Evolutionary conservation across 108 stramenopile species (phyloP).

Genomic region (Skeletonema menzelii): DNA sequence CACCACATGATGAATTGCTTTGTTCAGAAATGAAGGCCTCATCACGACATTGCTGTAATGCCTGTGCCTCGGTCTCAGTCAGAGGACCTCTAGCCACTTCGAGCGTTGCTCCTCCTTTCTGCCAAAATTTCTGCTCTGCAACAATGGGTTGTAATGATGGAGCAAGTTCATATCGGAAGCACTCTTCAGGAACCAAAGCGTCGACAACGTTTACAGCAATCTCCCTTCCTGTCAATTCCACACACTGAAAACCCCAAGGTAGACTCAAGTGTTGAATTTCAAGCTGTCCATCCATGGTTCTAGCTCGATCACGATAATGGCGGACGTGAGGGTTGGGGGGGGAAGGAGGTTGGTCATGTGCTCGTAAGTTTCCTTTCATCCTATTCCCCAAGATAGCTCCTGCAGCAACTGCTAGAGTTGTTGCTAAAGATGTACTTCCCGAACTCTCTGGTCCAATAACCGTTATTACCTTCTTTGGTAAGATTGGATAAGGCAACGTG

Average conservation of each 20-base stretch:
- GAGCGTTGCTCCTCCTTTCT: background rate
- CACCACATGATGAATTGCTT: constrained; percentile 23
- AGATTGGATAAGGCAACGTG: background rate
- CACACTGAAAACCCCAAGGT: constrained; percentile 21
- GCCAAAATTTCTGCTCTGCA: background rate
- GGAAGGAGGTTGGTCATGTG: too few relatives aligned
- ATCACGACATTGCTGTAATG: background rate
- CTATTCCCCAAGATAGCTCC: background rate
- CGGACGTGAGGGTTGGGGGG: too few relatives aligned
- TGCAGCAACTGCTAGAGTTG: constrained; percentile 16
- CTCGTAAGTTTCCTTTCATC: background rate
- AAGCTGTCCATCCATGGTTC: constrained; percentile 13
- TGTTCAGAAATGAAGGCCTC: constrained; percentile 22
- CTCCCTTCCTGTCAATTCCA: background rate
- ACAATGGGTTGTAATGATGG: background rate
- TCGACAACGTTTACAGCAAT: constrained; percentile 1
- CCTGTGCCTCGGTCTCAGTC: background rate
- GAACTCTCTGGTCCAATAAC: constrained; percentile 43
- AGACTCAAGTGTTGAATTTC: constrained; percentile 24
- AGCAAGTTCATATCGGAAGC: constrained; percentile 10
- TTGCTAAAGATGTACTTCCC: constrained; percentile 39
- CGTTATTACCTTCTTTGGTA: constrained; percentile 33
- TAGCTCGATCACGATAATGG: too few relatives aligned
- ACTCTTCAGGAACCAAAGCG: constrained; percentile 22
- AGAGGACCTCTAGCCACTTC: background rate